Conservation (phyloP, 2,329 filamentous ascomycete genomes). For the Aureobasidium musti region DNA sequence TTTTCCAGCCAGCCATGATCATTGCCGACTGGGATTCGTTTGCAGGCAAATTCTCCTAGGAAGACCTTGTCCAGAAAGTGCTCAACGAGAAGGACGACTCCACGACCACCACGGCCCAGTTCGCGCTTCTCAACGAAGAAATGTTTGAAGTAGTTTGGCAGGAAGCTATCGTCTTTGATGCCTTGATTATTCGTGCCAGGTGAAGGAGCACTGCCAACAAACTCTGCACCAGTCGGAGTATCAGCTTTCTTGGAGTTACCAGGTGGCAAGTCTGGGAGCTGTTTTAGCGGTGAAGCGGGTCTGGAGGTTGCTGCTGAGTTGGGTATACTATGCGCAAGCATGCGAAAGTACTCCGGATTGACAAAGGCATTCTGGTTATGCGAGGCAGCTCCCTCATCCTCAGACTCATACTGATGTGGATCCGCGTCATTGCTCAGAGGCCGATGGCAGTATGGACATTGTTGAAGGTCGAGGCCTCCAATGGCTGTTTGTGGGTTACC, state of each 20-base stretch:
- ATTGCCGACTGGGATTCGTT: conserved; percentile 89
- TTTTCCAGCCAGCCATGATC: conserved; percentile 96
- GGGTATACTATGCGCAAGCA: conserved; percentile 68
- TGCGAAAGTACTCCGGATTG: conserved; percentile 90
- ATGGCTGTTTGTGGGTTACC: conserved; percentile 59
- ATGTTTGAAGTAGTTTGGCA: conserved; percentile 84
- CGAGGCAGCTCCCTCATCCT: conserved; percentile 40
- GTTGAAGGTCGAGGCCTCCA: conserved; percentile 52
- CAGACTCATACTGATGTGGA: conserved; percentile 29
- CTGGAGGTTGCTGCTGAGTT: conserved; percentile 52
- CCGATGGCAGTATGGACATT: conserved; percentile 91
- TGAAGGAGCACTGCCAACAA: conserved; percentile 50
- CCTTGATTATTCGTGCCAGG: conserved; percentile 55
- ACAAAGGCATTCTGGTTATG: conserved; percentile 65
- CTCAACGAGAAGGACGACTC: conserved; percentile 89
- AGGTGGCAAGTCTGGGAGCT: conserved; percentile 38
- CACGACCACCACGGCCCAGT: conserved; percentile 87
- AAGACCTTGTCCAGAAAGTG: conserved; percentile 88
- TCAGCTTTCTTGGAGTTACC: conserved; percentile 39
- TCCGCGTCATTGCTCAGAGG: conserved; percentile 58
- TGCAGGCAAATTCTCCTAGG: conserved; percentile 92
- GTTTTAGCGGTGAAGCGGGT: conserved; percentile 55
- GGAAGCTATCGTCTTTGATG: conserved; percentile 85
- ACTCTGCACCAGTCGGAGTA: conserved; percentile 54
- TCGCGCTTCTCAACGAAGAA: conserved; percentile 91